Conservation (phyloP, 2,329 filamentous ascomycete species). For the Fusarium sp. region DNA sequence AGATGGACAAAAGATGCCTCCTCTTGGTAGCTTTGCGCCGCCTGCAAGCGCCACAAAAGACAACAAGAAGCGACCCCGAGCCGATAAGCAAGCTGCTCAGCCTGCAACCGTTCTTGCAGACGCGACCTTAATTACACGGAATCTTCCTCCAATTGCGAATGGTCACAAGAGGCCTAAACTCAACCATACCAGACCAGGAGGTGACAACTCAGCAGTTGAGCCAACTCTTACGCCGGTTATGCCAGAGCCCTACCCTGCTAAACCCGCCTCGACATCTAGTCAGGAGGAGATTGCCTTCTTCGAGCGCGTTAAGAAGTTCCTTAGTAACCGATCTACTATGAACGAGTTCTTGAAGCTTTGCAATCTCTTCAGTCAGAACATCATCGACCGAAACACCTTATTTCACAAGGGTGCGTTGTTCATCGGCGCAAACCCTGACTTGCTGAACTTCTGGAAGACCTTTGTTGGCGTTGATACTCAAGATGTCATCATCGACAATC, state of each 20-base stretch:
- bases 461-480: constrained; percentile 83
- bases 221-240: constrained; percentile 89
- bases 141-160: constrained; percentile 48
- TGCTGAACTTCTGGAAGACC: constrained; percentile 88
- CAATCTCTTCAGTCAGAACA: constrained; percentile 92
- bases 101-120: constrained; percentile 58
- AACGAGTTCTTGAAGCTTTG: constrained; percentile 97
- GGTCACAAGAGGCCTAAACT: constrained; percentile 77
- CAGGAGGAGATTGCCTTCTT: constrained; percentile 93
- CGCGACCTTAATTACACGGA: constrained; percentile 51
- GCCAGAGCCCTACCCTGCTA: constrained; percentile 86
- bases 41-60: constrained; percentile 85
- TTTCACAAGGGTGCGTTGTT: constrained; percentile 86
- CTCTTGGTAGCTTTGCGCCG: constrained; percentile 93
- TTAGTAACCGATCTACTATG: constrained; percentile 91
- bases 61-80: constrained; percentile 84
- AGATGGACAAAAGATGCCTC: constrained; percentile 83
- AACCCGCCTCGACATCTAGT: constrained; percentile 76
- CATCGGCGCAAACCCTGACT: constrained; percentile 86
- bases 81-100: constrained; percentile 64
- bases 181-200: constrained; percentile 71
- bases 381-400: constrained; percentile 87
- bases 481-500: constrained; percentile 83
- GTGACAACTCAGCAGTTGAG: constrained; percentile 74
- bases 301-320: constrained; percentile 94